Conservation (phyloP, 2,329 filamentous ascomycete species). For the Fusarium piperis region DNA sequence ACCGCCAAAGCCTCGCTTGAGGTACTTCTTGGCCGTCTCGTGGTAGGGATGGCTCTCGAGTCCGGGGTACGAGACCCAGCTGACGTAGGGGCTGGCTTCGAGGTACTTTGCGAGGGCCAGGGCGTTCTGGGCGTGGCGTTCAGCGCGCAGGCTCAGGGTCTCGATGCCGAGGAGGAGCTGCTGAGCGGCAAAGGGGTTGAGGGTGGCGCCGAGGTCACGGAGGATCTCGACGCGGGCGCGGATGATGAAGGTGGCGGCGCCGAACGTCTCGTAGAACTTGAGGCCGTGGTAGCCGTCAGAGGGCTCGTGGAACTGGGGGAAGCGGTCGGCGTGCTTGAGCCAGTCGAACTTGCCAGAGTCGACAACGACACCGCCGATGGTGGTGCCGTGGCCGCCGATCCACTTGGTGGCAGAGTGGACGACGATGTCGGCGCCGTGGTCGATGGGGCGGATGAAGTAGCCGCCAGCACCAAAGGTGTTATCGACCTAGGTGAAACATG, state of each 20-base stretch:
- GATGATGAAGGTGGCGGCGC: conserved; percentile 82
- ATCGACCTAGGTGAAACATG: conserved; percentile 65
- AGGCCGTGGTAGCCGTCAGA: conserved; percentile 91
- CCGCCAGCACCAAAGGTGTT: conserved; percentile 96
- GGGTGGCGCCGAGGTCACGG: conserved; percentile 81
- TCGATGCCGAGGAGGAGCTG: conserved; percentile 90
- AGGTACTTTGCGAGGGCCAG: conserved; percentile 83
- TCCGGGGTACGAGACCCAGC: conserved; percentile 95
- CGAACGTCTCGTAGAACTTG: conserved; percentile 95
- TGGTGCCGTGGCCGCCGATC: conserved; percentile 96
- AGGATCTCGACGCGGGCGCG: conserved; percentile 89
- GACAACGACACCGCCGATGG: conserved; percentile 85
- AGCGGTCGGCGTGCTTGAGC: conserved; percentile 83
- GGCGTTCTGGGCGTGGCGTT: conserved; percentile 88
- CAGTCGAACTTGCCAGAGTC: conserved; percentile 95
- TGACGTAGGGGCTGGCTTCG: conserved; percentile 82
- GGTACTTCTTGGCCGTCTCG: conserved; percentile 84
- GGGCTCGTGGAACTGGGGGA: conserved; percentile 92
- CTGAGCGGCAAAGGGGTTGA: conserved; percentile 94
- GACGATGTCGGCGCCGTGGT: conserved; percentile 92
- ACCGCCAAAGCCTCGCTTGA: conserved; percentile 85
- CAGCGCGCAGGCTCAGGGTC: conserved; percentile 86
- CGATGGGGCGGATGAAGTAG: conserved; percentile 86
- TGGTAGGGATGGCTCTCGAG: conserved; percentile 85
- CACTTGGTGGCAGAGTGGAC: conserved; percentile 96